phyloP scores from a whole-genome alignment of 202 grass and related monocot species.

The Elaeis oleifera region DNA sequence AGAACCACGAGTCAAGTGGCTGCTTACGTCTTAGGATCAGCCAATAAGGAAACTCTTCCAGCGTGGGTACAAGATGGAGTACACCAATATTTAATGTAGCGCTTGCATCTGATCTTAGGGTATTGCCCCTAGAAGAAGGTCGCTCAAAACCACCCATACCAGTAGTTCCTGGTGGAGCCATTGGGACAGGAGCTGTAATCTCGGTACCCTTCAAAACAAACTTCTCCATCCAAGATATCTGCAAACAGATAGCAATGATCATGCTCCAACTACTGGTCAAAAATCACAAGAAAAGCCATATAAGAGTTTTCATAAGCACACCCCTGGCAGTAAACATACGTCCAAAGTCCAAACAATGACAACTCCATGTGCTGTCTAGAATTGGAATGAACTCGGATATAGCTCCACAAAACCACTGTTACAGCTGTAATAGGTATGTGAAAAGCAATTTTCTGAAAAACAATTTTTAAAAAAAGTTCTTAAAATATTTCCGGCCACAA shows the following conservation, averaged over 20 bases:
- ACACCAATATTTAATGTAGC: constrained; percentile 84
- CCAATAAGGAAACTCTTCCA: constrained; percentile 90
- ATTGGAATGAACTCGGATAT: too few species aligned
- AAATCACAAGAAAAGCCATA: background rate
- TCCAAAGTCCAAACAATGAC: too few species aligned
- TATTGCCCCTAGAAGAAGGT: constrained; percentile 67
- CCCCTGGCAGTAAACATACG: too few species aligned
- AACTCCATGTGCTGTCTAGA: too few species aligned
- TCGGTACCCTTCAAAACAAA: constrained; percentile 93
- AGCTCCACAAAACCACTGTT: too few species aligned
- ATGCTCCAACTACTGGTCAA: background rate
- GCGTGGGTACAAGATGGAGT: constrained; percentile 87
- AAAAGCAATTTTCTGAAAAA: too few species aligned
- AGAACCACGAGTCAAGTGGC: constrained; percentile 10
- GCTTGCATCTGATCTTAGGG: constrained; percentile 91
- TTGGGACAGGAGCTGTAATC: constrained; percentile 93
- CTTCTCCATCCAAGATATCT: constrained; percentile 99
- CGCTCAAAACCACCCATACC: constrained; percentile 98
- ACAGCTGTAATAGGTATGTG: too few species aligned
- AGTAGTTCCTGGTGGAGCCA: constrained; percentile 79
- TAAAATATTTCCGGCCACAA: too few species aligned
- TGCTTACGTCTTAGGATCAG: constrained; percentile 82
- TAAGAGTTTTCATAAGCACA: too few species aligned
- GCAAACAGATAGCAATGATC: background rate
- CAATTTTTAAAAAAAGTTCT: too few species aligned